These are phyloP conservation scores for Pestalotiopsis sp. DNA, from an alignment of 2,329 filamentous ascomycete species.

Conservation along the genomic window DNA sequence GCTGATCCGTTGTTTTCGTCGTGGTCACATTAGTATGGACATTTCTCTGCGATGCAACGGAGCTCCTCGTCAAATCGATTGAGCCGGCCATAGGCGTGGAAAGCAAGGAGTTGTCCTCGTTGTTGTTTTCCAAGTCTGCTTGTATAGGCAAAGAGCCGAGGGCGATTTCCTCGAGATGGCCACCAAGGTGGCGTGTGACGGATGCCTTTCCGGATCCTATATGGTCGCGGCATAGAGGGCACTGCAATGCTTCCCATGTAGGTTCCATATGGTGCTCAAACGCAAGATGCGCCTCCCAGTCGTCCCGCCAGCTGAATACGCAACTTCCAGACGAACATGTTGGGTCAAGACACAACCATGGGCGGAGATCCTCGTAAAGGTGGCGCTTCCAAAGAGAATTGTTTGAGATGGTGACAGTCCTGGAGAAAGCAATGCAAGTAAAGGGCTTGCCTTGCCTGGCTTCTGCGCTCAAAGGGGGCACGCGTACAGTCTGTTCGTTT, in stretches of 20 bases:
- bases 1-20: too few species aligned
- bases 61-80: background rate
- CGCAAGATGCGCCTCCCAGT: background rate
- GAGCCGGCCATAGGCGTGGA: background rate
- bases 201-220: background rate
- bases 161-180: slow-evolving; percentile 1
- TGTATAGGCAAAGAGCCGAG: background rate
- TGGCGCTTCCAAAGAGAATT: slow-evolving; percentile 2
- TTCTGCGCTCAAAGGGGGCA: background rate
- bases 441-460: background rate
- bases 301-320: background rate
- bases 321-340: background rate
- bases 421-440: background rate
- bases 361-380: background rate
- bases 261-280: background rate
- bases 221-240: background rate
- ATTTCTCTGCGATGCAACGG: too few species aligned
- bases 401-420: background rate
- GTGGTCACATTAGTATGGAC: too few species aligned
- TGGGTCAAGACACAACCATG: background rate
- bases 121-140: background rate
- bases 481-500: background rate
- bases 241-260: background rate
- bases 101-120: background rate
- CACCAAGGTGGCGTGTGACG: background rate